Evolutionary conservation across 495 filamentous ascomycete species (phyloP).

Genomic region (Neurospora pannonica): DNA sequence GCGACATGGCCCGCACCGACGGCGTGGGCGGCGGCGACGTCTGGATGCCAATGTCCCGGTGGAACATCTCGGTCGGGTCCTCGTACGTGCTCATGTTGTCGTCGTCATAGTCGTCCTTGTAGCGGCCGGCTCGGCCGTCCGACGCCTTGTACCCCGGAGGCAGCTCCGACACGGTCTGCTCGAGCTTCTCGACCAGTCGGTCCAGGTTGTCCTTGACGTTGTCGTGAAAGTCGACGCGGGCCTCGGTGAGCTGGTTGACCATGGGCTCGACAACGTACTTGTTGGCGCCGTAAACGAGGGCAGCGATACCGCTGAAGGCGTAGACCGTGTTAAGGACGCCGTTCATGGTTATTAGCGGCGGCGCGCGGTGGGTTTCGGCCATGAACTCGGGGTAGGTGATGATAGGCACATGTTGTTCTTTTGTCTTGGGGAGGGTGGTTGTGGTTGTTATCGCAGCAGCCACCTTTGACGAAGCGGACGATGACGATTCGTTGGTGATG

Average conservation of each 20-base stretch:
- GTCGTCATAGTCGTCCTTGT: not conserved
- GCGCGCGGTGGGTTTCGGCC: slow-evolving; percentile 47
- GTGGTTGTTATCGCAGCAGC: slow-evolving; percentile 1
- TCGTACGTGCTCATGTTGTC: slow-evolving; percentile 37
- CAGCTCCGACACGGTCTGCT: slow-evolving; percentile 53
- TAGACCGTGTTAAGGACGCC: slow-evolving; percentile 73
- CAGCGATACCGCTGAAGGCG: slow-evolving; percentile 57
- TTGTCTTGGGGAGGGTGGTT: slow-evolving; percentile 10
- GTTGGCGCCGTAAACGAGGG: slow-evolving; percentile 69
- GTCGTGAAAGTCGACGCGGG: slow-evolving; percentile 71
- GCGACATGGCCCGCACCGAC: slow-evolving; percentile 3
- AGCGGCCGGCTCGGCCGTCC: slow-evolving; percentile 8
- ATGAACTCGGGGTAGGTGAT: slow-evolving; percentile 97
- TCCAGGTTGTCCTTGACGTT: slow-evolving; percentile 56
- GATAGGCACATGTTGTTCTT: slow-evolving; percentile 64
- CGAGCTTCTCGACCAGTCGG: slow-evolving; percentile 66
- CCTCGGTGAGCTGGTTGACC: slow-evolving; percentile 58
- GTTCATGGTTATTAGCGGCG: slow-evolving; percentile 66
- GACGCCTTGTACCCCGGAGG: slow-evolving; percentile 18
- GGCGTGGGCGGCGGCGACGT: slow-evolving; percentile 49
- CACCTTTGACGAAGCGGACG: not conserved
- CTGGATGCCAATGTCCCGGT: slow-evolving; percentile 81
- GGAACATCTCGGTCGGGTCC: slow-evolving; percentile 78
- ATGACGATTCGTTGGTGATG: not conserved
- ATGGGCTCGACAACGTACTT: slow-evolving; percentile 79